A percentile compares a stretch with the other conserved stretches of the same genome.
Evolutionary conservation across 306 rosid genomes (phyloP).

Genomic region (Vigna angularis): DNA sequence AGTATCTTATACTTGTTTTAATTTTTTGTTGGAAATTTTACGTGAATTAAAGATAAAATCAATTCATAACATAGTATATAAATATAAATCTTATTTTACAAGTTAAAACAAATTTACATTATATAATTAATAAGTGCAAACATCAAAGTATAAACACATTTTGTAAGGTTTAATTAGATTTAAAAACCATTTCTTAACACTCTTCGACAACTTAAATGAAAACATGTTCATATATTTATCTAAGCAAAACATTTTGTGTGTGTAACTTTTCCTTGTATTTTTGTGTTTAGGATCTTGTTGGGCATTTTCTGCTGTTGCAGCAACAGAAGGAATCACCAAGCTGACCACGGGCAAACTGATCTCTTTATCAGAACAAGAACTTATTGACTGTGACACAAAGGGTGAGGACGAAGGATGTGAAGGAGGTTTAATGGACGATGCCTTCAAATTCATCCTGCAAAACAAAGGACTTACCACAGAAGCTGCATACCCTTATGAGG

Average conservation of each 20-base stretch:
- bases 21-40: no score
- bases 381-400: slow-evolving; percentile 50
- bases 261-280: not conserved
- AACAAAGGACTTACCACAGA: slow-evolving; percentile 47
- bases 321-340: slow-evolving; percentile 47
- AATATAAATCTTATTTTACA: no score
- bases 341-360: slow-evolving; percentile 39
- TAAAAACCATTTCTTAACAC: no score
- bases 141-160: no score
- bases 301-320: slow-evolving; percentile 56
- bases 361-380: slow-evolving; percentile 52
- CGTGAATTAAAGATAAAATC: no score
- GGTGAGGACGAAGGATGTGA: slow-evolving; percentile 48
- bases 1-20: no score
- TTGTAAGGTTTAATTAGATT: no score
- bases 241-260: not conserved
- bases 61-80: no score
- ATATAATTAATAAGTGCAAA: no score
- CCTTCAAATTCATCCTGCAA: slow-evolving; percentile 47
- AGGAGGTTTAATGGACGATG: slow-evolving; percentile 50
- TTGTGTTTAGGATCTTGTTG: slow-evolving; percentile 44
- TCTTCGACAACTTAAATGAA: no score
- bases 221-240: not conserved
- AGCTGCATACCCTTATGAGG: slow-evolving; percentile 42
- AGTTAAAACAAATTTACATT: no score